phyloP scores from a whole-genome alignment of 306 rosid species.

The Fragaria iinumae region DNA sequence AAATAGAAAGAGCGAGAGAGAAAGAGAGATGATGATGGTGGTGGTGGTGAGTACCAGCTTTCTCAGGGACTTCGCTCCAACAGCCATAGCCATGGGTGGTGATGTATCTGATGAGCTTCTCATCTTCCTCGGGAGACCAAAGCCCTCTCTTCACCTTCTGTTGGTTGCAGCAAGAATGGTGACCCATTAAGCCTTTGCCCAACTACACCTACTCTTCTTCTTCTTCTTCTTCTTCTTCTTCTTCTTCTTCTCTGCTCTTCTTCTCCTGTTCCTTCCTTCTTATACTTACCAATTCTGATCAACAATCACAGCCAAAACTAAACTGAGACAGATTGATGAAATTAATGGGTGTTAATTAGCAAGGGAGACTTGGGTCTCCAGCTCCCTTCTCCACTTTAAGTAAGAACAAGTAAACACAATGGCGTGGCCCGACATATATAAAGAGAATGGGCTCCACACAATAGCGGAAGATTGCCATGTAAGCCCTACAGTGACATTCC shows the following conservation, averaged over 20 bases:
- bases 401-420: conserved; percentile 28
- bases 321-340: neutral
- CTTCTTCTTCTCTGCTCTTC: conserved; percentile 2
- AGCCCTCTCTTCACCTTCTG: conserved; percentile 99
- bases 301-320: neutral
- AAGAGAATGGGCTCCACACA: conserved; percentile 44
- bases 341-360: neutral
- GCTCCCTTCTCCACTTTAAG: conserved; percentile 33
- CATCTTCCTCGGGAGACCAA: conserved; percentile 99
- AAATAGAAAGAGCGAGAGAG: neutral
- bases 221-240: conserved; percentile 3
- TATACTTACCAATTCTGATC: neutral
- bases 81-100: conserved; percentile 96
- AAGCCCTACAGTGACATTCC: conserved; percentile 77
- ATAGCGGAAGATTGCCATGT: conserved; percentile 61
- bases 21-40: neutral
- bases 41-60: conserved; percentile 63
- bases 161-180: conserved; percentile 98
- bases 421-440: conserved; percentile 59
- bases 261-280: neutral
- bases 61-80: conserved; percentile 98
- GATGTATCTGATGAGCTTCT: conserved; percentile 87
- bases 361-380: conserved; percentile 6
- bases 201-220: neutral
- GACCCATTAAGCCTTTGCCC: conserved; percentile 56